Evolutionary conservation across 805 yeast species (phyloP).

Genomic region (Kodamaea leandrae): DNA sequence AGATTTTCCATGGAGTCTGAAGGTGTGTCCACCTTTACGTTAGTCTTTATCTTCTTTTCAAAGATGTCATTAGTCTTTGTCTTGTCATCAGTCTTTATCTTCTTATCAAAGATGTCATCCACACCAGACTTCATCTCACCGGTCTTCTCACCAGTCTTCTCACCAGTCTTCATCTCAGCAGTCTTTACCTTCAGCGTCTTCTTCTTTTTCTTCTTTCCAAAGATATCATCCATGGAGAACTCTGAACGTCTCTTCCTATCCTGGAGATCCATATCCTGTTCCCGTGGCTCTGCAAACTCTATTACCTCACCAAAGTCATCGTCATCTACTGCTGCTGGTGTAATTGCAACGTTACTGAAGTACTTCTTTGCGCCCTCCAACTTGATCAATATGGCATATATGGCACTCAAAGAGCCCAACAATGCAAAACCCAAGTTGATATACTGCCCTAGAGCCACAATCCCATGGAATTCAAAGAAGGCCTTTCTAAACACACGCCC

Average conservation of each 20-base stretch:
- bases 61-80: not conserved
- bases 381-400: conserved; percentile 27
- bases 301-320: conserved; percentile 5
- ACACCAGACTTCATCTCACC: not conserved
- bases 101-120: conserved; percentile 1
- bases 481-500: conserved; percentile 44
- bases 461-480: conserved; percentile 60
- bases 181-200: not conserved
- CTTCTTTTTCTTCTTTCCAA: not conserved
- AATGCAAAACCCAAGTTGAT: conserved; percentile 69
- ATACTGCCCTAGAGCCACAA: conserved; percentile 75
- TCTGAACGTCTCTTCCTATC: not conserved
- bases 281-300: not conserved
- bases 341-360: no score
- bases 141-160: not conserved
- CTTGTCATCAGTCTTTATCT: no score
- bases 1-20: no score
- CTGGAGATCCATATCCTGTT: not conserved
- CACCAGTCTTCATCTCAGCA: not conserved
- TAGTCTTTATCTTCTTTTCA: not conserved
- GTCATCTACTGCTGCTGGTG: conserved; percentile 31
- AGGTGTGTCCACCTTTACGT: not conserved
- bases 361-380: conserved; percentile 18
- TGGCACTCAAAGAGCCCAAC: conserved; percentile 52
- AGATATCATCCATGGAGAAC: not conserved